Conservation (phyloP, 331 rosid genomes). For the Erythrophleum ivorense region DNA sequence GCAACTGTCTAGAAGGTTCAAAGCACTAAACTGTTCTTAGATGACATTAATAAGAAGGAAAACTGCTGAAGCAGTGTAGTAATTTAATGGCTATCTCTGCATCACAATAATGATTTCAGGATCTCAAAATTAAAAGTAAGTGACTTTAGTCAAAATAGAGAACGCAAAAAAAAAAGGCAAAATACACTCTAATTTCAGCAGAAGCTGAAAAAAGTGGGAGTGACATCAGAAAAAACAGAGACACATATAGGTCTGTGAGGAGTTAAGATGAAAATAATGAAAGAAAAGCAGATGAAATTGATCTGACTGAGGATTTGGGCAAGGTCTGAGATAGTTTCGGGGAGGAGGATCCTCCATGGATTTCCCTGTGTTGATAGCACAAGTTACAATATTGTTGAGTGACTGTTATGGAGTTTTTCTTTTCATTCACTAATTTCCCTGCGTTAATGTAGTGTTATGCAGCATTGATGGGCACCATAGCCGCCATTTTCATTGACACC, state of each 20-base stretch:
- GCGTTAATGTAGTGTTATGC: background rate
- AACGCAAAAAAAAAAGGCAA: background rate
- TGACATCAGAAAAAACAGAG: background rate
- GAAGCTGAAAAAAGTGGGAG: background rate
- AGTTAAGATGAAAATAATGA: background rate
- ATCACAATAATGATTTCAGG: background rate
- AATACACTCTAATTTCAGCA: background rate
- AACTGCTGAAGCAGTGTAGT: background rate
- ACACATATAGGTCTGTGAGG: background rate
- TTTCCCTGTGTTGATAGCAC: background rate
- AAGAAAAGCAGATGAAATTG: background rate
- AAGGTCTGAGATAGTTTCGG: background rate
- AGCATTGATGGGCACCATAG: background rate
- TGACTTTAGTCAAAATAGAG: background rate
- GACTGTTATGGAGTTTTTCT: background rate
- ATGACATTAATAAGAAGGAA: background rate
- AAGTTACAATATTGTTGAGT: background rate
- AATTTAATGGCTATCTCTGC: background rate
- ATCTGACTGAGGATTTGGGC: background rate
- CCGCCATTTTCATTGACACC: background rate
- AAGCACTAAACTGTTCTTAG: background rate
- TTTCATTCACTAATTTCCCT: background rate
- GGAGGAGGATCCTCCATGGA: background rate
- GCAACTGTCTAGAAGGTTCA: background rate
- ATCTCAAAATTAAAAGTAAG: background rate